Base-by-base conservation (phyloP, 148 eudicot species). In the Rhododendron simsii region DNA sequence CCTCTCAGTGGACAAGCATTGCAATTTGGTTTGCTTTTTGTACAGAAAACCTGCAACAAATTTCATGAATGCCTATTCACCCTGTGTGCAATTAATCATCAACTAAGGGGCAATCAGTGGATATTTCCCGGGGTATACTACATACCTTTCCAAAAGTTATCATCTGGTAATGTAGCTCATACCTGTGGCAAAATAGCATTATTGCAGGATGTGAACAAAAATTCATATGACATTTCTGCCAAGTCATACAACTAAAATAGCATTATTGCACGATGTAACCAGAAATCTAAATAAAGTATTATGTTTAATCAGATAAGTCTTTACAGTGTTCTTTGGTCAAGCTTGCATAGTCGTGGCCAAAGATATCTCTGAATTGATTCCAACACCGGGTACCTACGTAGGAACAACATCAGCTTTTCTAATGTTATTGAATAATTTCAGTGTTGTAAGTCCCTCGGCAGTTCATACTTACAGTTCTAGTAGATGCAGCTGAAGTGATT, bases 261-360 rank as follows among this genome's bases (percentile, higher is more conserved):
- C 82, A 79, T 28, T 10, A 65, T 57, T 10, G 35, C 33, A 67
- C 11, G 74, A 67, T 26, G 33, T 26, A 65, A 67, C 74, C 74
- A 47, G 37, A 84, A 35, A 44, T 81, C 85, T 84, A 85, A 80
- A 59, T 73, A 44, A 48, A 35, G 13, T 37, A 41, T 21, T 37
- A 79, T 55, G 74, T 65, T 26, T 74, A 48, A 53, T 51, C 78
- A 86, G 76, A 87, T 83, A 21, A 28, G 14, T 28, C 76, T 81
- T 91, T 94, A 98, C 99, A 98, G 86, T 90, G 99, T 98, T 90
- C 90, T 90, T 88, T 98, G 99, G 86, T 98, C 98, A 81, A 98
- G 99, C 90, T 94, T 98, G 96, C 99, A 98, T 55, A 98, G 92
- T 78, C 99, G 91, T 78, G 99, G 99, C 99, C 99, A 98, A 16